Conservation (phyloP, 1,284 basidiomycete genomes). For the Volvariella surrecta region DNA sequence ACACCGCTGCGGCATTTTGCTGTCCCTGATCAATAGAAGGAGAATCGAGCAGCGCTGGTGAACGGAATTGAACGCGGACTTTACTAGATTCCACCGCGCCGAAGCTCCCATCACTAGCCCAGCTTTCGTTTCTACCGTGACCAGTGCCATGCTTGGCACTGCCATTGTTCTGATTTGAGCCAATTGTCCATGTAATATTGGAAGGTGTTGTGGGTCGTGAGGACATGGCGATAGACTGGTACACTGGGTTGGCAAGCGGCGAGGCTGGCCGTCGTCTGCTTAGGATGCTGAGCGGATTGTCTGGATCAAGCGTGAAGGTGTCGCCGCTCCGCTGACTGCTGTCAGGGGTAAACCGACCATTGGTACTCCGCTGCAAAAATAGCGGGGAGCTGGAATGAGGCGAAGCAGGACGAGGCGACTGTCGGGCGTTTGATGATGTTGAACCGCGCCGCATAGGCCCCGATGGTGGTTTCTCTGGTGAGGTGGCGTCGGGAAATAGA, state of each 20-base stretch:
- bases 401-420: conserved; percentile 34
- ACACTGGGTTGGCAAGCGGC: conserved; percentile 50
- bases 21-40: conserved; percentile 30
- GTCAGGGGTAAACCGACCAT: conserved; percentile 50
- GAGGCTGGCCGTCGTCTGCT: conserved; percentile 56
- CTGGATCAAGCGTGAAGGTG: conserved; percentile 30
- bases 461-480: conserved; percentile 15
- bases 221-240: conserved; percentile 49
- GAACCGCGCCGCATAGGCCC: conserved; percentile 42
- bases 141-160: conserved; percentile 22
- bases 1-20: conserved; percentile 11
- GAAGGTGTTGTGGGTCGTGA: conserved; percentile 67
- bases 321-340: conserved; percentile 28
- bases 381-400: conserved; percentile 29
- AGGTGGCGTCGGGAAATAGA: conserved; percentile 17
- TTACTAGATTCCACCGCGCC: conserved; percentile 9
- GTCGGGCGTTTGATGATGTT: conserved; percentile 38
- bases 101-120: conserved; percentile 34
- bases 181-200: conserved; percentile 55
- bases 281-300: conserved; percentile 31
- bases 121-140: conserved; percentile 55
- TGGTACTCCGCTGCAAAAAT: conserved; percentile 46
- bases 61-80: conserved; percentile 26
- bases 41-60: conserved; percentile 53
- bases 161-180: conserved; percentile 19